A percentile compares a stretch with the other conserved stretches of the same genome.
Evolutionary conservation across 2,329 filamentous ascomycete genomes (phyloP).

Genomic region (Fusarium neocosmosporiellum): DNA sequence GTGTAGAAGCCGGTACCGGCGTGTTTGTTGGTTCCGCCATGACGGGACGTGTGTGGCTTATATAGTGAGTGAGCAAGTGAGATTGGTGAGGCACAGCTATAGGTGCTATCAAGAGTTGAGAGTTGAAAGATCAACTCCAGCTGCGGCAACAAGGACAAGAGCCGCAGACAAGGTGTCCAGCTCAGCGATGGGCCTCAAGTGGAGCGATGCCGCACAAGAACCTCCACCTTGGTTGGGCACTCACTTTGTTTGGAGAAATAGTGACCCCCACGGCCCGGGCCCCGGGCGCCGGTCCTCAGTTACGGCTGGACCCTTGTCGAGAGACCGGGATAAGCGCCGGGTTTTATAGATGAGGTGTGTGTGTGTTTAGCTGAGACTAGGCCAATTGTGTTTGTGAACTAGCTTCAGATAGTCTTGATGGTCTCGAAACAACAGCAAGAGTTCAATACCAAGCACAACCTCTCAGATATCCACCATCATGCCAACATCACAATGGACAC

Average conservation of each 20-base stretch:
- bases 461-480: not conserved
- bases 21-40: slow-evolving; percentile 63
- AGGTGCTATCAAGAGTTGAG: not conserved
- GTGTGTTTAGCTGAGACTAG: not conserved
- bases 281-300: slow-evolving; percentile 14
- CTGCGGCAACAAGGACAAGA: not conserved
- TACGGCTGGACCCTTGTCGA: slow-evolving; percentile 23
- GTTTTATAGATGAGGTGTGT: not conserved
- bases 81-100: not conserved
- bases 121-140: not conserved
- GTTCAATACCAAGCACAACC: not conserved
- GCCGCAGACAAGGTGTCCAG: slow-evolving; percentile 12
- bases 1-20: slow-evolving; percentile 57
- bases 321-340: slow-evolving; percentile 2
- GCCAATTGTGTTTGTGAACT: not conserved
- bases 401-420: not conserved
- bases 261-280: slow-evolving; percentile 6
- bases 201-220: slow-evolving; percentile 14
- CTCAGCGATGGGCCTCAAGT: slow-evolving; percentile 13
- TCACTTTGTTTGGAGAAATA: not conserved
- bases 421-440: not conserved
- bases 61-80: not conserved
- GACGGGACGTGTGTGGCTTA: slow-evolving; percentile 10
- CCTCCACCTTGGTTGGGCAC: not conserved
- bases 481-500: not conserved